Conservation (phyloP, 306 rosid genomes). For the Alnus rubra region DNA sequence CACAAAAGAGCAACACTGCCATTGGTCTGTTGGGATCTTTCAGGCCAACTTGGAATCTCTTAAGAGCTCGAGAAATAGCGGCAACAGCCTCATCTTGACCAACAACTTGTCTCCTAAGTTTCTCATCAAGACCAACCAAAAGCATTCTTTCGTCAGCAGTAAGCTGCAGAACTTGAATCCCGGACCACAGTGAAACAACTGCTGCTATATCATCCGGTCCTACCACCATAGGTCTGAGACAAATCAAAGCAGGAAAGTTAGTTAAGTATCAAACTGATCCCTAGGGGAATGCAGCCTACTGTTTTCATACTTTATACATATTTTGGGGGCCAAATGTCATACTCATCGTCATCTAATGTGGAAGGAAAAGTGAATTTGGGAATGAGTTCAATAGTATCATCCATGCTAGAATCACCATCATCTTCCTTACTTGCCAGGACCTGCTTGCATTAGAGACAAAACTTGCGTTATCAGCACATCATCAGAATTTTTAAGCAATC, state of each 20-base stretch:
- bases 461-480: slow-evolving; percentile 20
- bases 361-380: slow-evolving; percentile 56
- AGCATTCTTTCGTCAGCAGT: slow-evolving; percentile 67
- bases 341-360: slow-evolving; percentile 50
- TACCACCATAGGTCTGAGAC: slow-evolving; percentile 57
- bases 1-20: slow-evolving; percentile 76
- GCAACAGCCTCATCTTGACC: slow-evolving; percentile 87
- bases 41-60: slow-evolving; percentile 74
- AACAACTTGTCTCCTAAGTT: slow-evolving; percentile 63
- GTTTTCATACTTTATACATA: slow-evolving; percentile 13
- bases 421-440: slow-evolving; percentile 59
- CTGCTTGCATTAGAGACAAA: slow-evolving; percentile 37
- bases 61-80: slow-evolving; percentile 73
- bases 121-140: slow-evolving; percentile 59
- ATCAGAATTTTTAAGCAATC: background rate
- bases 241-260: slow-evolving; percentile 24
- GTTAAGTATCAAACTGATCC: slow-evolving; percentile 31
- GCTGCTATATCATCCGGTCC: slow-evolving; percentile 69
- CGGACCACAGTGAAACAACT: slow-evolving; percentile 85
- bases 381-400: slow-evolving; percentile 39
- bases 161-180: slow-evolving; percentile 77
- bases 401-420: slow-evolving; percentile 47
- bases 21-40: slow-evolving; percentile 82
- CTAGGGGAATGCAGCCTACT: slow-evolving; percentile 13
- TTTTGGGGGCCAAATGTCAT: slow-evolving; percentile 40